These are phyloP conservation scores for Ilex aquifolium DNA, from an alignment of 257 asterid species.

Conservation along the genomic window DNA sequence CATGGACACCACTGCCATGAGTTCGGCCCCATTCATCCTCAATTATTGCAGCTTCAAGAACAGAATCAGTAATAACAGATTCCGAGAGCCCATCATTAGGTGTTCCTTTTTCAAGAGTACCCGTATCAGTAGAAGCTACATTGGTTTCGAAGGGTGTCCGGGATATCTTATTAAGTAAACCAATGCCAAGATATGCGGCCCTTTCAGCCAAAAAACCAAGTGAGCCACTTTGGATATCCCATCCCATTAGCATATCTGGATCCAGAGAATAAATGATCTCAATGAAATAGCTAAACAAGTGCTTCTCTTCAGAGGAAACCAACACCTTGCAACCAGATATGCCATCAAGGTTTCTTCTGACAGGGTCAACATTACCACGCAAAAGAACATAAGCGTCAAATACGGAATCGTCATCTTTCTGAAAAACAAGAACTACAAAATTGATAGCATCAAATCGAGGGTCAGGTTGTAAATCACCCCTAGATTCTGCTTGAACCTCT, in stretches of 20 bases:
- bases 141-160: slow-evolving; percentile 51
- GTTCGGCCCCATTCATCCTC: slow-evolving; percentile 99
- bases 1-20: slow-evolving; percentile 95
- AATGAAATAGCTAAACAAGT: slow-evolving; percentile 48
- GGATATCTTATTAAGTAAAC: slow-evolving; percentile 69
- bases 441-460: slow-evolving; percentile 89
- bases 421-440: slow-evolving; percentile 62
- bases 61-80: slow-evolving; percentile 35
- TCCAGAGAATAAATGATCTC: slow-evolving; percentile 51
- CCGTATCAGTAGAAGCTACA: slow-evolving; percentile 34
- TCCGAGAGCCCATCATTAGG: slow-evolving; percentile 37
- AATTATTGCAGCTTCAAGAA: slow-evolving; percentile 46
- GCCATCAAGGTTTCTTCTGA: slow-evolving; percentile 54
- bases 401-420: slow-evolving; percentile 57
- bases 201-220: slow-evolving; percentile 96
- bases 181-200: slow-evolving; percentile 83
- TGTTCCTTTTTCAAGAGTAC: slow-evolving; percentile 29
- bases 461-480: slow-evolving; percentile 90
- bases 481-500: slow-evolving; percentile 83
- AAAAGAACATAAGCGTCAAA: slow-evolving; percentile 54
- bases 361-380: slow-evolving; percentile 34
- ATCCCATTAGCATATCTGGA: slow-evolving; percentile 88
- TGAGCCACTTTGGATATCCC: slow-evolving; percentile 96
- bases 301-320: slow-evolving; percentile 55
- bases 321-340: slow-evolving; percentile 44